These are phyloP conservation scores for Amoeboaphelidium protococcarum DNA, from an alignment of 371 early-diverging fungal genomes.

Conservation along the genomic window DNA sequence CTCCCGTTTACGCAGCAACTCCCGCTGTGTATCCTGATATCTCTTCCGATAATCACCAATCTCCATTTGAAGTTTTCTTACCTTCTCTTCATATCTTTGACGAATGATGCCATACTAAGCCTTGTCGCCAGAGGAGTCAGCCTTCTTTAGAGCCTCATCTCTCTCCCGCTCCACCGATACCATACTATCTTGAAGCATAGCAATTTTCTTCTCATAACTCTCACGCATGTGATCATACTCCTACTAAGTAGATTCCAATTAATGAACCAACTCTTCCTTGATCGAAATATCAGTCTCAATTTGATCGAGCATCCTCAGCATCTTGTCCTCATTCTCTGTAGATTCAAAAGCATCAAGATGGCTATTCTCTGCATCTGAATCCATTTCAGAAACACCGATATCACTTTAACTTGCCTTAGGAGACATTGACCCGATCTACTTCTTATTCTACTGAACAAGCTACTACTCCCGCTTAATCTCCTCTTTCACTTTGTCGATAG, in stretches of 20 bases:
- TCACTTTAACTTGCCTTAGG: too few species aligned
- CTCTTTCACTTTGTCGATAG: too few species aligned
- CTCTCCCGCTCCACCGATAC: not conserved
- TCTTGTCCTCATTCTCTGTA: too few species aligned
- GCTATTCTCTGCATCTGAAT: too few species aligned
- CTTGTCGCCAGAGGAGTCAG: not conserved
- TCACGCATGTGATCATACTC: not conserved
- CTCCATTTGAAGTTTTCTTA: not conserved
- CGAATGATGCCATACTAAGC: not conserved
- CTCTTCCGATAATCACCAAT: not conserved
- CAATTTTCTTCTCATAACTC: not conserved
- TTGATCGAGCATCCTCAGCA: not conserved
- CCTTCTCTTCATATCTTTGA: not conserved
- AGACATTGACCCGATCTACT: too few species aligned
- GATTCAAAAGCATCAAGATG: too few species aligned
- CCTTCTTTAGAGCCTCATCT: not conserved
- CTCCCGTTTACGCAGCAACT: not conserved
- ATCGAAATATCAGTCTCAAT: not conserved
- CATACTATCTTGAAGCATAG: not conserved
- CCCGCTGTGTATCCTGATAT: not conserved
- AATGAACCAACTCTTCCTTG: not conserved
- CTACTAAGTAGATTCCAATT: not conserved
- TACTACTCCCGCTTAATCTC: too few species aligned
- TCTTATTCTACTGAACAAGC: too few species aligned
- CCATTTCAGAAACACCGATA: too few species aligned